Percentiles rank a stretch among this genome's conserved stretches.
These are phyloP conservation scores for Mycosarcoma mackinlayi DNA, from an alignment of 1,284 basidiomycete genomes.

Conservation along the genomic window DNA sequence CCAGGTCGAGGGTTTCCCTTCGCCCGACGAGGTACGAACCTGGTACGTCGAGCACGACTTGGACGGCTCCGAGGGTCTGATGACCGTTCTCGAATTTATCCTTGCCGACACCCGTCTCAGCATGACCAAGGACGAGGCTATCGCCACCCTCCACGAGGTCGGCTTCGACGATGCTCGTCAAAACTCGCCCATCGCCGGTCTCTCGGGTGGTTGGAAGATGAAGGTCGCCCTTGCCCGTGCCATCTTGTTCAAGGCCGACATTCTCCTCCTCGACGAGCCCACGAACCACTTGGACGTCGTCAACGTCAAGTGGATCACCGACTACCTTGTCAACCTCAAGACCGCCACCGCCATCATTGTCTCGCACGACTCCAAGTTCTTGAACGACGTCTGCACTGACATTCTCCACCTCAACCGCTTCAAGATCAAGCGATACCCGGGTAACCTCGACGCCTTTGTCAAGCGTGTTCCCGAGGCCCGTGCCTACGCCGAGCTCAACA, in stretches of 20 bases:
- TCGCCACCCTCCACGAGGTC: slow-evolving; percentile 64
- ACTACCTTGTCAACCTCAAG: slow-evolving; percentile 63
- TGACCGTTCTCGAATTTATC: slow-evolving; percentile 67
- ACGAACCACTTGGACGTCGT: slow-evolving; percentile 69
- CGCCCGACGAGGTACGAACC: slow-evolving; percentile 67
- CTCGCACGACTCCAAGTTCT: slow-evolving; percentile 68
- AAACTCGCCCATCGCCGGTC: slow-evolving; percentile 65
- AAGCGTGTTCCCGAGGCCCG: slow-evolving; percentile 68
- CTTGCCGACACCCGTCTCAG: slow-evolving; percentile 64
- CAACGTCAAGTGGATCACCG: slow-evolving; percentile 68
- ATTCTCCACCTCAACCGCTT: slow-evolving; percentile 69
- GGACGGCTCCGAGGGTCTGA: slow-evolving; percentile 67
- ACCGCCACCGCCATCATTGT: slow-evolving; percentile 67
- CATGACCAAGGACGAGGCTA: slow-evolving; percentile 59
- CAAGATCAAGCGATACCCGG: slow-evolving; percentile 69
- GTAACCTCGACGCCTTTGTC: slow-evolving; percentile 67
- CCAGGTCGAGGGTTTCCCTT: slow-evolving; percentile 69
- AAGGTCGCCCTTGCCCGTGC: slow-evolving; percentile 68
- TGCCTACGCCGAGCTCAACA: slow-evolving; percentile 67
- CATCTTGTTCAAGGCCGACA: slow-evolving; percentile 69
- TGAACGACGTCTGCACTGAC: slow-evolving; percentile 68
- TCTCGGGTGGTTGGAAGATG: slow-evolving; percentile 69
- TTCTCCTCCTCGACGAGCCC: slow-evolving; percentile 68
- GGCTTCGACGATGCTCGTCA: slow-evolving; percentile 67
- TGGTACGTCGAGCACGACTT: slow-evolving; percentile 69